Base-by-base conservation (phyloP, 2,329 filamentous ascomycete species). In the Berkeleyomyces rouxiae region DNA sequence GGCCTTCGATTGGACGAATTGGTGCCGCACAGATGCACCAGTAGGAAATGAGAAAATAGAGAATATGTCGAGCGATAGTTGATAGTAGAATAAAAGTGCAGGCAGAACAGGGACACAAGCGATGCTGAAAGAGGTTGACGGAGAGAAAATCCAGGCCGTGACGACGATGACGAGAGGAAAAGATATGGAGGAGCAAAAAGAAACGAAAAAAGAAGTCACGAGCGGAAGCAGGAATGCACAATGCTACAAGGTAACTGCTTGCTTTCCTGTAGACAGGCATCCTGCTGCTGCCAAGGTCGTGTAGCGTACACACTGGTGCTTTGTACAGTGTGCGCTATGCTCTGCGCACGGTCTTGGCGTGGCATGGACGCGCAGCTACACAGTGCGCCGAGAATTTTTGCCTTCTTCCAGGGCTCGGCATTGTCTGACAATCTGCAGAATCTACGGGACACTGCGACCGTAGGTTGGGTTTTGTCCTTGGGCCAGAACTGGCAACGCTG, bases 1-100 rank as follows among this genome's bases (percentile, higher is more conserved):
- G 51, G 51, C 51, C 33, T 55, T 55, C 51, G 11, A 55, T 55
- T 55, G 51, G 51, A 39, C 51, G 51, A 36, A 55, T 55, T 55
- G 11, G 51, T 37, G 39, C 13, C 37, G 49, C n/a, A 49, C 31
- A 55, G 33, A 55, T 16, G 33, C 13, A 23, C n/a, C n/a, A 10
- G 7, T 2, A 53, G 9, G n/a, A 37, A 55, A 39, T 37, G 33
- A 13, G 49, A 37, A 5, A 53, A 39, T 13, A 53, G 43, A 3
- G 43, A 46, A 46, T 23, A 23, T 23, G 23, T 2, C 23, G 23
- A 23, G 23, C 23, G 1, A 23, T 23, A 23, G 23, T 23, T 23
- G 23, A 23, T 46, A 7, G 43, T n/a, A 46, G 1, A 46, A 46
- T 46, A 46, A 53, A 53, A 39, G 4, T 13, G 4, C 13, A n/a